Evolutionary conservation across 2,329 filamentous ascomycete species (phyloP).

Genomic region (Nemania sp.): DNA sequence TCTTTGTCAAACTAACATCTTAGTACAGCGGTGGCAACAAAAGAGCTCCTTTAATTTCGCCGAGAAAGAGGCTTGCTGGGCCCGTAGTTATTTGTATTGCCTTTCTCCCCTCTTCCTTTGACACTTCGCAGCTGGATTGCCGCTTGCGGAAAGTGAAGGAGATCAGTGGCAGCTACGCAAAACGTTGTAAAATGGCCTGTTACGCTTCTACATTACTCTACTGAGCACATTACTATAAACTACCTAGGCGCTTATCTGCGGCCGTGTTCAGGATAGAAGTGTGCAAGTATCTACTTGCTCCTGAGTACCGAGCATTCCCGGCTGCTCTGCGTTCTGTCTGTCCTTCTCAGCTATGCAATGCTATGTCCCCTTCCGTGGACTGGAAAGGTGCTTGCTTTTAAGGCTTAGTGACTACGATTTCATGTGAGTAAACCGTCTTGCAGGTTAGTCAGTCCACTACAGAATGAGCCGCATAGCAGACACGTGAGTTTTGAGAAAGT

Average conservation of each 20-base stretch:
- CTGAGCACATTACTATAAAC: slow-evolving; percentile 41
- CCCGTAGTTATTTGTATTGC: slow-evolving; percentile 50
- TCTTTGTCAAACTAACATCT: slow-evolving; percentile 47
- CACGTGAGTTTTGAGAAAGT: slow-evolving; percentile 2
- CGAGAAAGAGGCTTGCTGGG: slow-evolving; percentile 46
- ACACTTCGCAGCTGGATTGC: slow-evolving; percentile 42
- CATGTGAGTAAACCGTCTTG: slow-evolving; percentile 24
- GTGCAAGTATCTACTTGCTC: slow-evolving; percentile 30
- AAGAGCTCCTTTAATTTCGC: slow-evolving; percentile 40
- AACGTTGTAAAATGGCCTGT: slow-evolving; percentile 37
- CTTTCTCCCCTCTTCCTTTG: slow-evolving; percentile 45
- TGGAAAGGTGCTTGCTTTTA: slow-evolving; percentile 26
- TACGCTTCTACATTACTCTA: slow-evolving; percentile 31
- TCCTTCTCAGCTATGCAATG: slow-evolving; percentile 32
- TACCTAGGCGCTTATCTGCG: slow-evolving; percentile 40
- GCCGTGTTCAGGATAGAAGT: slow-evolving; percentile 45
- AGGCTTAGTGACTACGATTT: slow-evolving; percentile 33
- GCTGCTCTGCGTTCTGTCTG: slow-evolving; percentile 22
- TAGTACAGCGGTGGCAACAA: slow-evolving; percentile 40
- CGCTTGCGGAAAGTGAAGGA: slow-evolving; percentile 49
- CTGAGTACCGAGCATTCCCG: slow-evolving; percentile 48
- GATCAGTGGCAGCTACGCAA: slow-evolving; percentile 27
- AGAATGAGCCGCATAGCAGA: slow-evolving; percentile 6
- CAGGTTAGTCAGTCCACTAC: slow-evolving; percentile 15
- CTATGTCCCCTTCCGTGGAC: slow-evolving; percentile 24